phyloP scores from a whole-genome alignment of 2,329 filamentous ascomycete species.

The Ceratocystis colombiana region DNA sequence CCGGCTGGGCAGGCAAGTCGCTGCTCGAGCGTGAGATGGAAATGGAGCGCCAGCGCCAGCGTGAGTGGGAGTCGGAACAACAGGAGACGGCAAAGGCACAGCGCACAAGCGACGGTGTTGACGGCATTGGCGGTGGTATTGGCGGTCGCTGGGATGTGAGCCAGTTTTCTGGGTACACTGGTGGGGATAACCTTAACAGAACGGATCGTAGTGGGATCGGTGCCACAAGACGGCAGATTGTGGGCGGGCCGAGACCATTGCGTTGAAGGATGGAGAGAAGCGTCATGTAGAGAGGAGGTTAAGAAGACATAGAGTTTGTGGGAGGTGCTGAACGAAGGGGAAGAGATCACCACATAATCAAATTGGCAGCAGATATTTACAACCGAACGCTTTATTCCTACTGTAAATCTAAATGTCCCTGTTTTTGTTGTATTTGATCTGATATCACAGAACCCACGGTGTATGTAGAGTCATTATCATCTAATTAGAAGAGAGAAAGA shows the following conservation, averaged over 20 bases:
- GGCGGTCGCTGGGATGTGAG: constrained; percentile 64
- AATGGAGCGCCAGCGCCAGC: constrained; percentile 63
- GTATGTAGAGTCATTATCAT: too few relatives aligned
- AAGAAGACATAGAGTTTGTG: not conserved
- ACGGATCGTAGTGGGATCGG: constrained; percentile 53
- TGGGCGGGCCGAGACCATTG: constrained; percentile 56
- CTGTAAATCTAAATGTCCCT: not conserved
- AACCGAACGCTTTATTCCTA: not conserved
- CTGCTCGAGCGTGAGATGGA: constrained; percentile 68
- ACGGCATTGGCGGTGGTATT: constrained; percentile 57
- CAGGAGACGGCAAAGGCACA: constrained; percentile 49
- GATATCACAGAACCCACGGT: too few relatives aligned
- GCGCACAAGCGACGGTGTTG: constrained; percentile 43
- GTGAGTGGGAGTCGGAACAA: constrained; percentile 71
- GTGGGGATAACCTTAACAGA: constrained; percentile 64
- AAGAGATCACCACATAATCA: not conserved
- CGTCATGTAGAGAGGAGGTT: constrained; percentile 35
- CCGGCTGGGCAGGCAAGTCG: constrained; percentile 53
- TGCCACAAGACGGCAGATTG: constrained; percentile 63
- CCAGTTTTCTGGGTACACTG: constrained; percentile 64
- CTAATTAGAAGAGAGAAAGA: too few relatives aligned
- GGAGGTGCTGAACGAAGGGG: not conserved
- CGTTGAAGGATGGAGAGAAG: constrained; percentile 4
- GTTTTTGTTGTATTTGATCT: not conserved
- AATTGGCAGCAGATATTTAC: not conserved